phyloP scores from a whole-genome alignment of 2,329 filamentous ascomycete genomes.

The Botrytis porri region DNA sequence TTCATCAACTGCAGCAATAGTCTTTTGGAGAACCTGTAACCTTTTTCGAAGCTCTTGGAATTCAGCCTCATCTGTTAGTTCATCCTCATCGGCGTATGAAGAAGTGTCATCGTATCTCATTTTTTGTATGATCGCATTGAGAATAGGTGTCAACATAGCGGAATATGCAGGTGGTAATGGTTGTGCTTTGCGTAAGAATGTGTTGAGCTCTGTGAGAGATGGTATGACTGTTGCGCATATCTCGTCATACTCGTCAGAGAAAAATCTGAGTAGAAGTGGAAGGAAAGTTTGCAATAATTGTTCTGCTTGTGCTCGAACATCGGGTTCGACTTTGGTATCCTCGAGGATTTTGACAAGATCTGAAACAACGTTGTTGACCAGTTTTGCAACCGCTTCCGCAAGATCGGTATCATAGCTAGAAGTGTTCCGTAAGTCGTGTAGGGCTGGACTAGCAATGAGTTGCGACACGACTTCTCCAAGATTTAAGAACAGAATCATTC shows the following conservation, averaged over 20 bases:
- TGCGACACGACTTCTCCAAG: slow-evolving; percentile 81
- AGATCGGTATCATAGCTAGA: slow-evolving; percentile 92
- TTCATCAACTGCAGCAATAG: slow-evolving; percentile 86
- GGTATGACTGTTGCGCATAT: slow-evolving; percentile 95
- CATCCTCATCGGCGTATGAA: slow-evolving; percentile 89
- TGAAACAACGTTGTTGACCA: slow-evolving; percentile 84
- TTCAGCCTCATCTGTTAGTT: slow-evolving; percentile 94
- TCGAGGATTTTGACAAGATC: slow-evolving; percentile 88
- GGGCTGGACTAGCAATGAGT: slow-evolving; percentile 76
- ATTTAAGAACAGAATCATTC: slow-evolving; percentile 89
- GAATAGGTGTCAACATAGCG: slow-evolving; percentile 80
- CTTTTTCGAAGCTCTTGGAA: slow-evolving; percentile 92
- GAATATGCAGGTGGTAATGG: slow-evolving; percentile 71
- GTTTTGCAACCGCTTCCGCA: slow-evolving; percentile 89
- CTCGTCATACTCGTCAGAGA: slow-evolving; percentile 97
- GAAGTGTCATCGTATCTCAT: slow-evolving; percentile 98
- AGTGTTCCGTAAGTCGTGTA: slow-evolving; percentile 75
- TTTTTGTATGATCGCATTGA: slow-evolving; percentile 90
- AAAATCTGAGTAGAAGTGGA: slow-evolving; percentile 86
- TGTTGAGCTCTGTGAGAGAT: slow-evolving; percentile 86
- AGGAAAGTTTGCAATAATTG: slow-evolving; percentile 80
- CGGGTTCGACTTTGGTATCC: slow-evolving; percentile 56
- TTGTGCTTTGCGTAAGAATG: slow-evolving; percentile 80
- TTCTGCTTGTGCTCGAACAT: slow-evolving; percentile 71
- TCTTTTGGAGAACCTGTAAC: slow-evolving; percentile 87